phyloP scores from a whole-genome alignment of 805 yeast genomes.

The Saturnispora hagleri region DNA sequence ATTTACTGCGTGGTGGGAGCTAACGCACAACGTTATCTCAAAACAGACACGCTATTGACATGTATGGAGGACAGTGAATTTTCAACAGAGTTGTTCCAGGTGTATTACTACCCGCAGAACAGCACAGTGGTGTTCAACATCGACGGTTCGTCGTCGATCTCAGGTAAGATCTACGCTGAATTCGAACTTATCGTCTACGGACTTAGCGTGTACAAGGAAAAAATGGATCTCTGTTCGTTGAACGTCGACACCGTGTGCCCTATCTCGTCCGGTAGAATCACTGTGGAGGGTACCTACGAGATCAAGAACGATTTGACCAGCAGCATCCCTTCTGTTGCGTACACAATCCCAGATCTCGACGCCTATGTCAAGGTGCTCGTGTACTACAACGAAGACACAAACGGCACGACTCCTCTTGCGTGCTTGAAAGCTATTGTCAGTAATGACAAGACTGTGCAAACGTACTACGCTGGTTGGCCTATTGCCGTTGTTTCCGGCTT shows the following conservation, averaged over 20 bases:
- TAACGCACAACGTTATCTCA: conserved; percentile 25
- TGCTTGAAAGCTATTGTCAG: conserved; percentile 84
- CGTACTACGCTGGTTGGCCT: conserved; percentile 90
- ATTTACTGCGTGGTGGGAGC: conserved; percentile 3
- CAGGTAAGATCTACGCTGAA: conserved; percentile 60
- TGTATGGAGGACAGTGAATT: conserved; percentile 88
- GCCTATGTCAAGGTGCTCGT: conserved; percentile 77
- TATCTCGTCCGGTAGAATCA: conserved; percentile 77
- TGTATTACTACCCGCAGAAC: conserved; percentile 59
- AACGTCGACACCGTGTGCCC: conserved; percentile 62
- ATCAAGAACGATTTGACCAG: conserved; percentile 32
- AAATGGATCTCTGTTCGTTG: conserved; percentile 58
- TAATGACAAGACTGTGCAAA: conserved; percentile 91
- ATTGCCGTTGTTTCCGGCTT: conserved; percentile 85
- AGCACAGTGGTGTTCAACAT: conserved; percentile 55
- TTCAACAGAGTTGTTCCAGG: conserved; percentile 77
- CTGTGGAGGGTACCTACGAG: conserved; percentile 38
- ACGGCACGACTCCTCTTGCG: conserved; percentile 48
- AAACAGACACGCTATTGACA: conserved; percentile 61
- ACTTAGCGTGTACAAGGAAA: conserved; percentile 44
- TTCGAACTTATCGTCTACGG: conserved; percentile 75
- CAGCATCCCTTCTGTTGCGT: conserved; percentile 75
- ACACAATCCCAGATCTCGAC: conserved; percentile 87
- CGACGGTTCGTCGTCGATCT: conserved; percentile 69
- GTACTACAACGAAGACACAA: conserved; percentile 39